Percentiles rank a stretch among this genome's conserved stretches.
These are phyloP conservation scores for Penicillium canescens DNA, from an alignment of 495 filamentous ascomycete species.

Conservation along the genomic window DNA sequence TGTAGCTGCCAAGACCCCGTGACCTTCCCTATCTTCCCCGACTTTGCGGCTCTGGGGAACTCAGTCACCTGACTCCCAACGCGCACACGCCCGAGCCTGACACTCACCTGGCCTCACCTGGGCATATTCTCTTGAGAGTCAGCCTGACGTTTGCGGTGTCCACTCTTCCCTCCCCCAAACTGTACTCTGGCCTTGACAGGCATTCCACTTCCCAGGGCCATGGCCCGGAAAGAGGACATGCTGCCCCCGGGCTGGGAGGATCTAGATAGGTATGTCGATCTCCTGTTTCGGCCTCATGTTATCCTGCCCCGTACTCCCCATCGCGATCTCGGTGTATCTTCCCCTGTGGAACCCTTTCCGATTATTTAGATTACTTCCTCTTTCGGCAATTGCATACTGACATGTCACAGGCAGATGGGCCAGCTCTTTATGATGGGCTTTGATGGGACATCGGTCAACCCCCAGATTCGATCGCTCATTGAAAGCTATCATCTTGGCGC, in stretches of 20 bases:
- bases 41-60: slow-evolving; percentile 27
- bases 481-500: slow-evolving; percentile 81
- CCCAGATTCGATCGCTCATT: slow-evolving; percentile 81
- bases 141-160: slow-evolving; percentile 16
- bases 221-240: slow-evolving; percentile 52
- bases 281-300: slow-evolving; percentile 14
- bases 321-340: background rate
- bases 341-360: slow-evolving; percentile 21
- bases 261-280: slow-evolving; percentile 46
- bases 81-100: slow-evolving; percentile 10
- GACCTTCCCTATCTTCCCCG: slow-evolving; percentile 8
- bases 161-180: slow-evolving; percentile 3
- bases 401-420: slow-evolving; percentile 60
- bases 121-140: background rate
- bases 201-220: slow-evolving; percentile 45
- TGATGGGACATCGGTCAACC: slow-evolving; percentile 84
- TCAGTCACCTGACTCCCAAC: slow-evolving; percentile 26
- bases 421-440: slow-evolving; percentile 97
- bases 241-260: slow-evolving; percentile 51
- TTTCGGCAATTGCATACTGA: slow-evolving; percentile 23
- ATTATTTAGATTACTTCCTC: slow-evolving; percentile 18
- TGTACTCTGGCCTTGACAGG: slow-evolving; percentile 19
- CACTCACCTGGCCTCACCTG: background rate
- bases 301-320: background rate
- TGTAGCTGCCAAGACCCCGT: too few relatives aligned